Evolutionary conservation across 208 protist genomes (phyloP), one percentile per base, ranked within the genome.

Genomic region (Wallacemonas sp.): DNA sequence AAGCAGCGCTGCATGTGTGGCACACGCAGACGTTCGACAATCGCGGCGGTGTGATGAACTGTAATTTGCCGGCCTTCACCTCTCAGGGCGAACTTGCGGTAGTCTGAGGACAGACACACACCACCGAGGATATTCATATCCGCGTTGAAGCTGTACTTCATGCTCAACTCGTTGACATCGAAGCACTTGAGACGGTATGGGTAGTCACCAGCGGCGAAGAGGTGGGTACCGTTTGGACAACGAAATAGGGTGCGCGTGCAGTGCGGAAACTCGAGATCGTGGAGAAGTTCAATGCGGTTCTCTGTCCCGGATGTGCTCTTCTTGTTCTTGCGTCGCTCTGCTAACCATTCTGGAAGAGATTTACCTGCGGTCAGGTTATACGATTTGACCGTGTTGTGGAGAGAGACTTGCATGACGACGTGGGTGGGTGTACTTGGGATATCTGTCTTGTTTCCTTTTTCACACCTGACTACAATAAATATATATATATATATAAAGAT

Each of bases 101-200:
- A 97, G 73, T 97, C 93, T 0, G 81, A 66, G 1, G 91, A 94
- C 12, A 97, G 79, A 31, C 85, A 90, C 4, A 94, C 79, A 5
- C 86, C 88, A 39, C 75, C 79, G 8, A 94, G 64, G 47, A 97
- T 90, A 51, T 79, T 79, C 84, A 91, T 94, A 58, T 97, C 91
- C 22, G 86, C 88, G 65, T 95, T 91, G 63, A 94, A 96, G 60
- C 79, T 90, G 65, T 90, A 97, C 77, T 97, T 97, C 87, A 95
- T 93, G 69, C 84, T 92, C 6, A 97, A 77, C 59, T 97, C 80
- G 62, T 94, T 91, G 17, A 95, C 85, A 60, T 95, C 89, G 66
- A 91, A 95, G 62, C 88, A 95, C 77, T 94, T 94, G 46, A 95
- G 77, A 4, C 88, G 84, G 55, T 91, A 86, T 22, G 88, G 88